phyloP scores from a whole-genome alignment of 305 asterid genomes.

The Solanum hybrid region DNA sequence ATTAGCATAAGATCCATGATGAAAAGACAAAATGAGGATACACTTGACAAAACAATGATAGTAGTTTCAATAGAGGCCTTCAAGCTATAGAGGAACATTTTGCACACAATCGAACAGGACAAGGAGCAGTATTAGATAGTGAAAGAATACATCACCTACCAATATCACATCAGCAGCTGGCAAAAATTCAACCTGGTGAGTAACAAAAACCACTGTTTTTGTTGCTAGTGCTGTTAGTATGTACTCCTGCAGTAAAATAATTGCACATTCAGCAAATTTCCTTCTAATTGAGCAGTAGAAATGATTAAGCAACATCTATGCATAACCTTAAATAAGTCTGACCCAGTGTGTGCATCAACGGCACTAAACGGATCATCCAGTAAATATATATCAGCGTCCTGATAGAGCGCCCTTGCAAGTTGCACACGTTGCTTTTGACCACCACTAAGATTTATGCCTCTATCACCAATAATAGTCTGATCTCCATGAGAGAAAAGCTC shows the following conservation, averaged over 20 bases:
- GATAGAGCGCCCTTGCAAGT: conserved; percentile 76
- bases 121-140: background rate
- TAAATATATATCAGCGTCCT: conserved; percentile 68
- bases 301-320: background rate
- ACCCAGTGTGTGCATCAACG: conserved; percentile 81
- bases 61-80: background rate
- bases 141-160: conserved; percentile 53
- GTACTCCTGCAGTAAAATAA: conserved; percentile 63
- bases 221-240: conserved; percentile 69
- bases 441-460: conserved; percentile 81
- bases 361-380: conserved; percentile 85
- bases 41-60: background rate
- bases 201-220: conserved; percentile 75
- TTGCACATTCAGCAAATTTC: conserved; percentile 18
- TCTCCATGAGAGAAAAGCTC: conserved; percentile 71
- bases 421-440: conserved; percentile 81
- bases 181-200: conserved; percentile 94
- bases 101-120: background rate
- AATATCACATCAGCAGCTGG: conserved; percentile 87
- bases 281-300: background rate
- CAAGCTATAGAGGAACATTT: background rate
- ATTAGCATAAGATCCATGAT: background rate
- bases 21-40: conserved; percentile 1
- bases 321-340: conserved; percentile 75
- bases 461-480: conserved; percentile 72